Evolutionary conservation across 2,329 filamentous ascomycete genomes (phyloP), one percentile per base, ranked within the genome.

Genomic region (Neopestalotiopsis rosae): DNA sequence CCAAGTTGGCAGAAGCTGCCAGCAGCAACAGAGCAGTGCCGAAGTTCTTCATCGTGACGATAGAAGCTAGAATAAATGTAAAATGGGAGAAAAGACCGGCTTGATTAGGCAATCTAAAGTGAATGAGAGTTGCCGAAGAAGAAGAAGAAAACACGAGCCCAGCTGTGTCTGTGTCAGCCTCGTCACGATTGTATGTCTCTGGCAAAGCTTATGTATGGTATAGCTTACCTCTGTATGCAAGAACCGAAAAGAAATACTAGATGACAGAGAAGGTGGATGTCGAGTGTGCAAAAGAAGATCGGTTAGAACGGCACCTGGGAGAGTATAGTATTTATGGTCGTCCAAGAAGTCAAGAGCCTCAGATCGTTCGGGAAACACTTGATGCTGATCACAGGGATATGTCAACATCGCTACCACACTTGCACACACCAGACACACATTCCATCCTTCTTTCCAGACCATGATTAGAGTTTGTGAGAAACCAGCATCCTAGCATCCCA

Each of bases 31-130:
- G 42, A 13, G 58, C 56, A 30, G 69, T 63, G 30, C 68, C 68
- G 38, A 70, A 61, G 45, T 63, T 68, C 69, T 70, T 70, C 69
- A 70, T 70, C 12, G 58, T 68, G 62, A 32, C 62, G 66, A 40
- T 52, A 12, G 56, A 49, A 49, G 28, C 28, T 40, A 20, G 20
- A 49, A 67, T n/a, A 45, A 14, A 6, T 30, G 28, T n/a, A n/a
- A 20, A 61, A 45, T 32, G 14, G 24, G 17, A 24, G 34, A 34
- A 67, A 67, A 34, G 56, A 67, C 24, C 30, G 65, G 42, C 30
- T 45, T 34, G 56, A 45, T 49, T 59, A 38, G 52, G 40, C 4
- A 32, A 38, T 9, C 30, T 14, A n/a, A 14, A 61, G 57, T 24
- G 65, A 67, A 67, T 61, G 38, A 20, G 58, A 24, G 34, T 34